Percentiles rank a stretch among this genome's conserved stretches.
phyloP scores from a whole-genome alignment of 2,329 filamentous ascomycete genomes.

The Fusarium sp. region DNA sequence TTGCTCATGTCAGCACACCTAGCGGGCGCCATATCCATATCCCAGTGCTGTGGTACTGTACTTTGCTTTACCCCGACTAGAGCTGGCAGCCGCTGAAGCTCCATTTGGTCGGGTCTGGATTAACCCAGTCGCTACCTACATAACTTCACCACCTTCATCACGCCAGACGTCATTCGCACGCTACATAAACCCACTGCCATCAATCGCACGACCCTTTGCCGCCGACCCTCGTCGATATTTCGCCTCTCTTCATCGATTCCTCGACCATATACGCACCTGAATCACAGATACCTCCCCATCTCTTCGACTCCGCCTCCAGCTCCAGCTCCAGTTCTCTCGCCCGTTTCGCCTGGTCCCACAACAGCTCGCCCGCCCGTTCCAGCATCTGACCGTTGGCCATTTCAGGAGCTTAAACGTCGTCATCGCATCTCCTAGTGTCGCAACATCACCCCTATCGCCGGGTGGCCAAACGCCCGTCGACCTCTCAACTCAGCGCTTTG shows the following conservation, averaged over 20 bases:
- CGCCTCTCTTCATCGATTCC: background rate
- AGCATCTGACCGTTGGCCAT: slow-evolving; percentile 8
- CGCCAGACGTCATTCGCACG: slow-evolving; percentile 44
- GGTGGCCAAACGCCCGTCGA: slow-evolving; percentile 15
- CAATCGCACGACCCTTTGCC: slow-evolving; percentile 16
- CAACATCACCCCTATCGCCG: slow-evolving; percentile 11
- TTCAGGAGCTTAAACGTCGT: slow-evolving; percentile 9
- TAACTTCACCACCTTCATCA: slow-evolving; percentile 35
- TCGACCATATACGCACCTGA: background rate
- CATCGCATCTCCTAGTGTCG: slow-evolving; percentile 15
- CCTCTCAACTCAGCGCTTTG: slow-evolving; percentile 32
- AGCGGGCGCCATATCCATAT: background rate
- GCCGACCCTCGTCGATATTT: slow-evolving; percentile 7
- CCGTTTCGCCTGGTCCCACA: background rate
- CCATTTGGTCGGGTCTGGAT: slow-evolving; percentile 21
- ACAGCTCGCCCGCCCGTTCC: slow-evolving; percentile 10
- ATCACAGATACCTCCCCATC: background rate
- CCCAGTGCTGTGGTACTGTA: background rate
- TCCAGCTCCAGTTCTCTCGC: background rate
- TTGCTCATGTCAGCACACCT: background rate
- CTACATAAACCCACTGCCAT: slow-evolving; percentile 30
- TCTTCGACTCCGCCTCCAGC: background rate
- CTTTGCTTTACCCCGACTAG: background rate
- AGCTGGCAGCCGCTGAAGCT: slow-evolving; percentile 3
- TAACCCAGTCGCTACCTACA: slow-evolving; percentile 24